A percentile compares a stretch with the other conserved stretches of the same genome.
Evolutionary conservation across 495 filamentous ascomycete genomes (phyloP).

Genomic region (Barbatosphaeria neglecta): DNA sequence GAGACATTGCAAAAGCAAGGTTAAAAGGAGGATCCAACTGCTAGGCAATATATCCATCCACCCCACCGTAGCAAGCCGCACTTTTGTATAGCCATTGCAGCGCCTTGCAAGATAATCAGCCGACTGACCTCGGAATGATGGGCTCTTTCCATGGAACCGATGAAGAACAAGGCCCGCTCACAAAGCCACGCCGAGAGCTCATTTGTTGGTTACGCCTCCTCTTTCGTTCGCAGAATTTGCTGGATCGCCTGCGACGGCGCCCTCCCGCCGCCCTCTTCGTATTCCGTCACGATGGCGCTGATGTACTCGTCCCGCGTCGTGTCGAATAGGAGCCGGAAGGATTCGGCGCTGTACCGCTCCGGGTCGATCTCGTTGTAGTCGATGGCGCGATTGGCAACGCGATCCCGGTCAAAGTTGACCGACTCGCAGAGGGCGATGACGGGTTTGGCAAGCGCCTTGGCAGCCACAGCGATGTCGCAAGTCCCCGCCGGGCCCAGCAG

Average conservation of each 20-base stretch:
- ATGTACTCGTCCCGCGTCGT: slow-evolving; percentile 86
- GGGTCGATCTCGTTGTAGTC: slow-evolving; percentile 85
- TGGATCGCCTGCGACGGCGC: slow-evolving; percentile 77
- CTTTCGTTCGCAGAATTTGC: slow-evolving; percentile 34
- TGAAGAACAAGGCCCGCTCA: too few relatives aligned
- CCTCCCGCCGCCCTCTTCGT: slow-evolving; percentile 47
- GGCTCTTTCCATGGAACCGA: too few relatives aligned
- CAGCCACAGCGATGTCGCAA: slow-evolving; percentile 77
- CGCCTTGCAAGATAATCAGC: too few relatives aligned
- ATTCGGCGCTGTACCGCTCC: slow-evolving; percentile 37
- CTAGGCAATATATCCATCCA: too few relatives aligned
- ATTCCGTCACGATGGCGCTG: slow-evolving; percentile 81
- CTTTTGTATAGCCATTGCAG: too few relatives aligned
- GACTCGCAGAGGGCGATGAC: slow-evolving; percentile 90
- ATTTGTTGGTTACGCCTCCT: slow-evolving; percentile 13
- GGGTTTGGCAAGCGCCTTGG: slow-evolving; percentile 58
- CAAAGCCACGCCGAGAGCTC: background rate
- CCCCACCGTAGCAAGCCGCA: too few relatives aligned
- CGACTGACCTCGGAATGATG: too few relatives aligned
- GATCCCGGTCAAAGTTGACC: slow-evolving; percentile 81
- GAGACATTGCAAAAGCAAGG: too few relatives aligned
- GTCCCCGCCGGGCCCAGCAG: slow-evolving; percentile 82
- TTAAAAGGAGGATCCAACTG: too few relatives aligned
- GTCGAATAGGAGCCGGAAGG: slow-evolving; percentile 84
- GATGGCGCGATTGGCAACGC: slow-evolving; percentile 80